A percentile compares a stretch with the other conserved stretches of the same genome.
Conservation (phyloP, 306 rosid species). For the Castanopsis chinensis region DNA sequence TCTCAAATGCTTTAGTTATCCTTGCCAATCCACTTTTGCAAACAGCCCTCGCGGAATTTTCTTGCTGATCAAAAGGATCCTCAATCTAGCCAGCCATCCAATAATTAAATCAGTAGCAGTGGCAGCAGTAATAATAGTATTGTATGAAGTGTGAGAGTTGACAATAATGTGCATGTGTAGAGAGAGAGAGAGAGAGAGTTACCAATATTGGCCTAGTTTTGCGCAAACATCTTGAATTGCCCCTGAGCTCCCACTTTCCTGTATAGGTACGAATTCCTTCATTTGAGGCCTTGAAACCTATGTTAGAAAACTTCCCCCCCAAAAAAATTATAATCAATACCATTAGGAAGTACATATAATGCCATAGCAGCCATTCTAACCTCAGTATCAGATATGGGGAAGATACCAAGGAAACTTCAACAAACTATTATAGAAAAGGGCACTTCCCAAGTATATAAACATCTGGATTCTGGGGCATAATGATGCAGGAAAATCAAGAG, state of each 20-base stretch:
- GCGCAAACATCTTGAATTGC: no score
- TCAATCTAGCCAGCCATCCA: conserved; percentile 56
- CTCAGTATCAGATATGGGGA: conserved; percentile 2
- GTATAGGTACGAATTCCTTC: conserved; percentile 60
- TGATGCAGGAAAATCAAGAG: no score
- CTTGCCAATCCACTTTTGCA: conserved; percentile 36
- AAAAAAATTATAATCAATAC: no score
- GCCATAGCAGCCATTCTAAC: not conserved
- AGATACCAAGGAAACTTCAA: not conserved
- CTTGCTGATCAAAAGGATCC: conserved; percentile 89
- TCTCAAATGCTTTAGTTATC: conserved; percentile 51
- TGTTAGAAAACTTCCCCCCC: conserved; percentile 56
- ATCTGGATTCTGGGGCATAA: not conserved
- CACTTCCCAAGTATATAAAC: not conserved
- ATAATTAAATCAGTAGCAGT: conserved; percentile 26
- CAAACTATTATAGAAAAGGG: not conserved
- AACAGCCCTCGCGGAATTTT: conserved; percentile 64
- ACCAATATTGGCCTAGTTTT: conserved; percentile 65
- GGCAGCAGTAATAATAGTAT: conserved; percentile 10
- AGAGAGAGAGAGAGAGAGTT: conserved; percentile 31
- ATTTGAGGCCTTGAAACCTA: conserved; percentile 41
- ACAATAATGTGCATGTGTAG: not conserved
- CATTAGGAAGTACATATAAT: not conserved
- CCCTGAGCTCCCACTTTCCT: conserved; percentile 56
- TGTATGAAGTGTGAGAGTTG: not conserved